Conservation (phyloP, 441 rosid species). For the Pelargonium fulgidum region DNA sequence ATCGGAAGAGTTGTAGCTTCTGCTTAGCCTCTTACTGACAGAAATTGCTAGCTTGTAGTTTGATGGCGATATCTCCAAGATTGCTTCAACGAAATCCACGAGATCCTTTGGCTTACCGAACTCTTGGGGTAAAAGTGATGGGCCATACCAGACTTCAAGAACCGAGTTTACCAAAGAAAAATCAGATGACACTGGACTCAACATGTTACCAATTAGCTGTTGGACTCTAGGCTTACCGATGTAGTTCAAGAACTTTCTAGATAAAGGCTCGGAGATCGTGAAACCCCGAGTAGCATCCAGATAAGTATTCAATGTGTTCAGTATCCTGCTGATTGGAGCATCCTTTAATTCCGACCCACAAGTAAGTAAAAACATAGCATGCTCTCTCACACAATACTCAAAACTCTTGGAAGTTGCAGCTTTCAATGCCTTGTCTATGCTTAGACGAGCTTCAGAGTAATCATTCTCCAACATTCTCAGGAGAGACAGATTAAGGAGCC, state of each 20-base stretch:
- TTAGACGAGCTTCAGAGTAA: constrained; percentile 37
- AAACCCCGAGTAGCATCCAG: constrained; percentile 40
- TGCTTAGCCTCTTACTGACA: constrained; percentile 43
- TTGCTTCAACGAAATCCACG: constrained; percentile 75
- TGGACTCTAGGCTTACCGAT: constrained; percentile 51
- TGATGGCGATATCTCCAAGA: constrained; percentile 54
- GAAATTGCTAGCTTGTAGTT: constrained; percentile 66
- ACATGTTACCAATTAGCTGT: constrained; percentile 49
- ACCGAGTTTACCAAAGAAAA: constrained; percentile 44
- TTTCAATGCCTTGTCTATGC: constrained; percentile 57
- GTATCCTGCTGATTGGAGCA: constrained; percentile 33
- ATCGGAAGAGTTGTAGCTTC: constrained; percentile 20
- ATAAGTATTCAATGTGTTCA: constrained; percentile 48
- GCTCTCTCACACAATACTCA: constrained; percentile 62
- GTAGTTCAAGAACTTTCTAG: constrained; percentile 55
- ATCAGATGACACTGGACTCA: constrained; percentile 52
- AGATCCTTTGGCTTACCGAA: constrained; percentile 46
- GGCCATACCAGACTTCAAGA: constrained; percentile 75
- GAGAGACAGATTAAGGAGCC: constrained; percentile 69
- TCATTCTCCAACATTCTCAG: constrained; percentile 51
- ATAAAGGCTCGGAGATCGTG: constrained; percentile 41
- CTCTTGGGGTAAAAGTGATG: constrained; percentile 57
- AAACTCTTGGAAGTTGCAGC: constrained; percentile 40
- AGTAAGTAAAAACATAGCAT: constrained; percentile 47
- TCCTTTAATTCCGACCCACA: constrained; percentile 29